Evolutionary conservation across 805 yeast species (phyloP).

Genomic region (Ogataea siamensis): DNA sequence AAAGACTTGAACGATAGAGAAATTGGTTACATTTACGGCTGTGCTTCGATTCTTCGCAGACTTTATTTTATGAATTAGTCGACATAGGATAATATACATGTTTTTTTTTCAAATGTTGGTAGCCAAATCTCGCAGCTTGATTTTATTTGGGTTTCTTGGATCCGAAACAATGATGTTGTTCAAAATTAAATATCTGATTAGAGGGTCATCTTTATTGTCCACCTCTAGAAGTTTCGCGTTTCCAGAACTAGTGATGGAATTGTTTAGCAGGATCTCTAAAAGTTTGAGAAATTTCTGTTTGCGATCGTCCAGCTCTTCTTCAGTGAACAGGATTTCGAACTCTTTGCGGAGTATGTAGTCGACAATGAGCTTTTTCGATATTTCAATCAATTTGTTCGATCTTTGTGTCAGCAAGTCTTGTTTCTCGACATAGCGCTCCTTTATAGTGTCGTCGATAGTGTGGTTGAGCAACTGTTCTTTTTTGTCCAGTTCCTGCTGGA

Average conservation of each 20-base stretch:
- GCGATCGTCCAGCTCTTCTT: conserved; percentile 20
- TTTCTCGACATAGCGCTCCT: conserved; percentile 10
- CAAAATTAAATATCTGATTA: conserved; percentile 32
- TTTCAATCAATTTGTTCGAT: conserved; percentile 24
- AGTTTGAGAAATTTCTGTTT: conserved; percentile 28
- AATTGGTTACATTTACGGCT: conserved; percentile 45
- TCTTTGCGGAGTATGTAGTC: conserved; percentile 30
- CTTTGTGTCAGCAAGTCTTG: conserved; percentile 19
- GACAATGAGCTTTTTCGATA: conserved; percentile 27
- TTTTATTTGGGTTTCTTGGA: conserved; percentile 27
- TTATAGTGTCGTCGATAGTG: conserved; percentile 1
- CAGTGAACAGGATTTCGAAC: conserved; percentile 23
- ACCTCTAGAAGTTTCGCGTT: conserved; percentile 24
- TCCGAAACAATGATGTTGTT: conserved; percentile 31
- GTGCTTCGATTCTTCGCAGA: conserved; percentile 47
- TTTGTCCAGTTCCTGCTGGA: conserved; percentile 10
- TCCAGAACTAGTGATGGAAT: conserved; percentile 22
- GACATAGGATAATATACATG: conserved; percentile 14
- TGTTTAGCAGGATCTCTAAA: conserved; percentile 33
- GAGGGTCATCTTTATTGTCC: conserved; percentile 33
- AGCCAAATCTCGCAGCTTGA: conserved; percentile 27
- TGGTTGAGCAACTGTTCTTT: conserved; percentile 8
- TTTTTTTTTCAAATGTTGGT: conserved; percentile 15
- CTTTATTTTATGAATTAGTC: conserved; percentile 38
- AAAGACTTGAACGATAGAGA: conserved; percentile 35